These are phyloP conservation scores for Solanum chilense DNA, from an alignment of 257 asterid species.

Conservation along the genomic window DNA sequence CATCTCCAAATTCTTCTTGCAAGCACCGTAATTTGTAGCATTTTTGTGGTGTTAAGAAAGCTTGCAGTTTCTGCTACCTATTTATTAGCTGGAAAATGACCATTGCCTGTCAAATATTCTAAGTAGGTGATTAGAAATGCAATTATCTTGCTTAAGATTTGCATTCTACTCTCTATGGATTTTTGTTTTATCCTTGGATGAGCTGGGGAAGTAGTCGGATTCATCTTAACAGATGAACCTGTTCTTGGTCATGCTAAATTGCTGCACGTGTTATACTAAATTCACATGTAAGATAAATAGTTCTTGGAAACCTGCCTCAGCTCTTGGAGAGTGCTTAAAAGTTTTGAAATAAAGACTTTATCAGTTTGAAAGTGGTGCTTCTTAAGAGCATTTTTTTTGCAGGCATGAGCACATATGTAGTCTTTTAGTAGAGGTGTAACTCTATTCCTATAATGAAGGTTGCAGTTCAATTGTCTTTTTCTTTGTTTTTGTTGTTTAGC, in stretches of 20 bases:
- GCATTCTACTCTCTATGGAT: neutral
- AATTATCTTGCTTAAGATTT: neutral
- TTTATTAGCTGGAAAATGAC: neutral
- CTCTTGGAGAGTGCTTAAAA: neutral
- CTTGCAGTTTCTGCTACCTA: neutral
- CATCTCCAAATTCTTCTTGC: neutral
- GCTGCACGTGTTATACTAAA: neutral
- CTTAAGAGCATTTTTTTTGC: neutral
- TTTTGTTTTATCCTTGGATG: neutral
- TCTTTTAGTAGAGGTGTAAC: neutral
- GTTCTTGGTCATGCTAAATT: neutral
- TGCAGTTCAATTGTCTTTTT: neutral
- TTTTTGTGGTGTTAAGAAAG: neutral
- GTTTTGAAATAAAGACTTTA: neutral
- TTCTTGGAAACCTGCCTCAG: neutral
- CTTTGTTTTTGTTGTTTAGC: neutral
- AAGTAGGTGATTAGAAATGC: neutral
- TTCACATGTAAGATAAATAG: neutral
- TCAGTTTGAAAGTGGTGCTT: neutral
- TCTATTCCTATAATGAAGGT: neutral
- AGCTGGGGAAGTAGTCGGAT: neutral
- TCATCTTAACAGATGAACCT: neutral
- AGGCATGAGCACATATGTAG: neutral
- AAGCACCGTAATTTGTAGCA: neutral
- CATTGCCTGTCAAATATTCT: neutral